Base-by-base conservation (phyloP, 345 rosid genomes). In the Punica granatum region DNA sequence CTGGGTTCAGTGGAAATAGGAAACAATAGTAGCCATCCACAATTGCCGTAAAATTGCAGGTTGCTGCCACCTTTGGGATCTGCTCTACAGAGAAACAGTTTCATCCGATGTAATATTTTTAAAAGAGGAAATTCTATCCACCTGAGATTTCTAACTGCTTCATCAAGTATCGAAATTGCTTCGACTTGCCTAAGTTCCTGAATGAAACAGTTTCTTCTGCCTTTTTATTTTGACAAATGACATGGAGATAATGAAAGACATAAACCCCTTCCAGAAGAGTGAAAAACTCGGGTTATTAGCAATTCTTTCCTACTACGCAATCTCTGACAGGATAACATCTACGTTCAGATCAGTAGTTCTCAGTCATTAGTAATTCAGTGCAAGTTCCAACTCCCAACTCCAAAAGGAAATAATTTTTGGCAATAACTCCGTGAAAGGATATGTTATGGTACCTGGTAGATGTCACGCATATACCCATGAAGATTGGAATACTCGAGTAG, bases 1-100 rank as follows among this genome's bases (percentile, higher is more conserved):
- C 90, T 2, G 98, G 97, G 72, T 93, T 93, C 35, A 90, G 74
- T 0, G 98, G 97, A 31, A 93, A 93, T 34, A 93, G 83, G 7
- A 83, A 77, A 69, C 66, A 79, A 85, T 87, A 93, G 80, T 90
- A 92, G 1, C 96, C 98, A 66, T 90, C 93, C 89, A 85, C 84
- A 31, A 78, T 93, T 5, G 82, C 96, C 0, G 71, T 39, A 34
- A 93, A 75, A 60, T 88, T 83, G 83, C 97, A 93, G 34, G 98
- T 88, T 7, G 72, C 80, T 6, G 96, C 96, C 18, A 93, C 88
- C 81, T 86, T 80, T 60, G 96, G 94, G 49, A 84, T 83, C 94
- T 90, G 84, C 61, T 23, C 58, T 21, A 18, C 34, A 30, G 34
- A 28, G 11, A 30, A 56, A 56, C 1, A 23, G 14, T 53, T 23